Evolutionary conservation across 2,329 filamentous ascomycete genomes (phyloP), one percentile per base, ranked within the genome.

Genomic region (Ambrosiella beaveri): DNA sequence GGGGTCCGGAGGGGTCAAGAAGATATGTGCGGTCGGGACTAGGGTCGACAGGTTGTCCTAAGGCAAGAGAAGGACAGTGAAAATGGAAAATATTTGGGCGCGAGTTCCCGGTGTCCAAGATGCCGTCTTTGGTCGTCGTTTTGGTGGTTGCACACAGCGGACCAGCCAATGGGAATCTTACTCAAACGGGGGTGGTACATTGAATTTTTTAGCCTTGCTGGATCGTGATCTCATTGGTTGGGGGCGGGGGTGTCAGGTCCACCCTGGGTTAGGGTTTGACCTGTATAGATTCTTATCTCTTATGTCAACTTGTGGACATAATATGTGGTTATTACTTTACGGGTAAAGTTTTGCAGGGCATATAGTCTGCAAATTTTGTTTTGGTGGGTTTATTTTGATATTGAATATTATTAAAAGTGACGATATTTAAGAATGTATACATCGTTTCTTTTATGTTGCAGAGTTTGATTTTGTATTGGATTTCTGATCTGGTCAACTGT

Each of bases 191-290:
- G 35, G 8, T 54, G 17, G 52, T 19, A 37, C 52, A 54, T 54
- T 54, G 52, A 54, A 54, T 54, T 54, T 54, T 54, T 54, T 54
- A 54, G 38, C 19, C 52, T 51, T 51, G 36, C 9, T 38, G 36
- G 37, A 27, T 36, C 35, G 36, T 54, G 38, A 54, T n/a, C 52
- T 54, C 38, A 54, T 54, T 54, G 52, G 52, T 38, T 54, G 15
- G 13, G 15, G 38, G 52, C 7, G 11, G 51, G 51, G 19, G 8
- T 47, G 44, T 17, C 13, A 17, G n/a, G 13, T 17, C 44, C 19
- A 8, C 2, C n/a, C 5, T 47, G 44, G n/a, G 44, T 47, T 47
- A 15, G 7, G n/a, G n/a, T 13, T 47, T 47, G 5, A 1, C 27
- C 17, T 19, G 51, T 53, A 17, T 27, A 37, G 51, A 39, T 12